These are phyloP conservation scores for Ricinus communis DNA, from an alignment of 345 rosid species.

Conservation along the genomic window DNA sequence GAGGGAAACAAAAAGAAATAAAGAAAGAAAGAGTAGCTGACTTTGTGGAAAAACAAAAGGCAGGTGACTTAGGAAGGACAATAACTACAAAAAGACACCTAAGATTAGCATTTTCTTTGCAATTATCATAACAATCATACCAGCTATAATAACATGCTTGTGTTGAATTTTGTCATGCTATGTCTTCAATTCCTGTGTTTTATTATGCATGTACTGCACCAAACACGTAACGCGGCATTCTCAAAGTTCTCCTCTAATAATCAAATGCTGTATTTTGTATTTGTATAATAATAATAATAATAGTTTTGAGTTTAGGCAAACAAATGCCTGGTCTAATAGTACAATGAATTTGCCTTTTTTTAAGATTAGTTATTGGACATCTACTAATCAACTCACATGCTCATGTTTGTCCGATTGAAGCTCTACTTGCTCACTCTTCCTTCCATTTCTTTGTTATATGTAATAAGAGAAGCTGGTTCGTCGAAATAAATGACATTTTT, in stretches of 20 bases:
- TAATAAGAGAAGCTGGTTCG: too few relatives aligned
- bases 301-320: neutral
- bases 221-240: slow-evolving; percentile 37
- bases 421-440: slow-evolving; percentile 14
- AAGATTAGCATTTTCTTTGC: slow-evolving; percentile 14
- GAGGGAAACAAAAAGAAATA: too few relatives aligned
- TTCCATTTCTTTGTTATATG: neutral
- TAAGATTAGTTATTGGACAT: slow-evolving; percentile 22
- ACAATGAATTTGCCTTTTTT: slow-evolving; percentile 27
- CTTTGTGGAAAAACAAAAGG: neutral
- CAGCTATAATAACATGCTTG: slow-evolving; percentile 23
- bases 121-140: slow-evolving; percentile 11
- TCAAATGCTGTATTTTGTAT: neutral
- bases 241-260: neutral
- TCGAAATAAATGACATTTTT: too few relatives aligned
- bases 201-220: slow-evolving; percentile 20
- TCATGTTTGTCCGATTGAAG: slow-evolving; percentile 30
- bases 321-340: slow-evolving; percentile 13
- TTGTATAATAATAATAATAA: neutral
- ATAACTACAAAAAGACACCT: slow-evolving; percentile 31
- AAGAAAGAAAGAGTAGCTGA: neutral
- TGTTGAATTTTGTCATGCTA: slow-evolving; percentile 15
- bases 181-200: slow-evolving; percentile 4
- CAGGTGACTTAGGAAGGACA: slow-evolving; percentile 18
- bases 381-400: slow-evolving; percentile 39